Conservation (phyloP, 208 protist genomes). For the Endotrypanum monterogeii region DNA sequence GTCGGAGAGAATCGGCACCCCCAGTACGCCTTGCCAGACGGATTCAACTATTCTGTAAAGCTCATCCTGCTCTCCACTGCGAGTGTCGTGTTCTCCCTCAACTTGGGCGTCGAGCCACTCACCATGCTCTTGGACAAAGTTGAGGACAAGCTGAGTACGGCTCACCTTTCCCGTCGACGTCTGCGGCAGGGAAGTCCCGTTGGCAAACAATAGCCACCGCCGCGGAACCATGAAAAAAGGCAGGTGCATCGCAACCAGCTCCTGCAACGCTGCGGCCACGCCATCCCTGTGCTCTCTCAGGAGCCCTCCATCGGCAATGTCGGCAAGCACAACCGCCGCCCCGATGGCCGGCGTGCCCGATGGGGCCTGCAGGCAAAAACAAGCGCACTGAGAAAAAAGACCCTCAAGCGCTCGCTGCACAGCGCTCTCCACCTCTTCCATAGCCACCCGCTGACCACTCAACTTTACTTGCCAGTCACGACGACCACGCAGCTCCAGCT, state of each 20-base stretch:
- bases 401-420: constrained; percentile 25
- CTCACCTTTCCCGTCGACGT: constrained; percentile 51
- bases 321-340: constrained; percentile 21
- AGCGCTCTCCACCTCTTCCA: constrained; percentile 59
- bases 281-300: constrained; percentile 6
- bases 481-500: constrained; percentile 39
- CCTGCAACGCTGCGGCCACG: constrained; percentile 28
- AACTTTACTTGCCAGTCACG: constrained; percentile 60
- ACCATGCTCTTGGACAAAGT: neutral
- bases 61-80: neutral
- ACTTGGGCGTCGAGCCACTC: neutral
- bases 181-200: constrained; percentile 29
- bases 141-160: constrained; percentile 19
- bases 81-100: neutral
- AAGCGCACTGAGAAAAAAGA: constrained; percentile 21
- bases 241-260: constrained; percentile 32
- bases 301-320: neutral
- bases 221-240: constrained; percentile 45
- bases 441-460: constrained; percentile 54
- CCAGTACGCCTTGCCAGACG: constrained; percentile 36
- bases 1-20: constrained; percentile 22
- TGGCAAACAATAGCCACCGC: constrained; percentile 29
- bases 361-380: constrained; percentile 30
- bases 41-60: constrained; percentile 19
- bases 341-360: constrained; percentile 17